Evolutionary conservation across 2,329 filamentous ascomycete species (phyloP), one percentile per base, ranked within the genome.

Genomic region (Trichoderma guizhouense): DNA sequence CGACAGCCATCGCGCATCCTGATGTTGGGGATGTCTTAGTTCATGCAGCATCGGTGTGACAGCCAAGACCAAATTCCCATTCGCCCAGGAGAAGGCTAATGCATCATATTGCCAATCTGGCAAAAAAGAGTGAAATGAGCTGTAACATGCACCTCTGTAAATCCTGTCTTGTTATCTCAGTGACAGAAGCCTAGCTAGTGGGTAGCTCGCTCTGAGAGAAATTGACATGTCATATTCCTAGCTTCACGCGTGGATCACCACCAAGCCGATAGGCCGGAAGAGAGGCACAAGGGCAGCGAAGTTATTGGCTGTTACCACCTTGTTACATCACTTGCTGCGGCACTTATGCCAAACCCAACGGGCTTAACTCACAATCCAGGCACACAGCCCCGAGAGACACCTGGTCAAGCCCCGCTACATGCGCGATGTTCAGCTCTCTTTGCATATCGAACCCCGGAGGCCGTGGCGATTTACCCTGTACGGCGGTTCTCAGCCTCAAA

Each of bases 191-290:
- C 12, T n/a, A 24, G 51, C 32, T 55, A 18, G 34, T 58, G 32
- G 34, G 53, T 32, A 43, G n/a, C 66, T 9, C 11, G 28, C n/a
- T 24, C 28, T 34, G n/a, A n/a, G 14, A 60, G 36, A 24, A 60
- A 34, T 53, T 36, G 57, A 69, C 66, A 36, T 28, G 66, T 69
- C 66, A 69, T 69, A 58, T 58, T 30, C 66, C 39, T 28, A 36
- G 65, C 34, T 30, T 51, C 28, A 15, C 28, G 66, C 66, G 51
- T 69, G 55, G 66, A 69, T 69, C 66, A 61, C 57, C 66, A 34
- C 39, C 57, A 69, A 58, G 57, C 21, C 30, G 66, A 36, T 39
- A 30, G 30, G 21, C 28, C 43, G 15, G 39, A n/a, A 58, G 24
- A 58, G 24, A 57, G 36, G 11, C 18, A n/a, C 5, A 39, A 34